Evolutionary conservation across 345 rosid genomes (phyloP).

Genomic region (Salix dunnii): DNA sequence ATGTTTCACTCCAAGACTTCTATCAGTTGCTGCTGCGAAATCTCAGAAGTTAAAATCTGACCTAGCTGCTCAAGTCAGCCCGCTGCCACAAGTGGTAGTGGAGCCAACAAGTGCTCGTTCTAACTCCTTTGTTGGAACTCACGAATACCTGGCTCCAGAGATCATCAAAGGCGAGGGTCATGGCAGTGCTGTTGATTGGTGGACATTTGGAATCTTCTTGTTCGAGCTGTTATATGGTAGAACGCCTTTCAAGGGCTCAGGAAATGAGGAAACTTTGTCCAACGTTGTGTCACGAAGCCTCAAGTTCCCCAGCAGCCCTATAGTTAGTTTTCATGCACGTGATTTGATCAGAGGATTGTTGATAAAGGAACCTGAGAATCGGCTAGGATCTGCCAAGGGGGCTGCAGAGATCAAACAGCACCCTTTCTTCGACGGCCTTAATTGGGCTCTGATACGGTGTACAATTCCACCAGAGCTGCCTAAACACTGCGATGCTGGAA

Average conservation of each 20-base stretch:
- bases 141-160: slow-evolving; percentile 79
- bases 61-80: slow-evolving; percentile 51
- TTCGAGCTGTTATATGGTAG: slow-evolving; percentile 64
- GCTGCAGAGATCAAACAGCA: slow-evolving; percentile 79
- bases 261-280: slow-evolving; percentile 62
- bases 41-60: slow-evolving; percentile 59
- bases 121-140: slow-evolving; percentile 78
- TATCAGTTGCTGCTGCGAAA: slow-evolving; percentile 53
- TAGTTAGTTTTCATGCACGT: slow-evolving; percentile 58
- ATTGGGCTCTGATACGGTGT: slow-evolving; percentile 78
- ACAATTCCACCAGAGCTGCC: slow-evolving; percentile 69
- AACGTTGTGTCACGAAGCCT: slow-evolving; percentile 63
- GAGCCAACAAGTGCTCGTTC: slow-evolving; percentile 78
- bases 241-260: slow-evolving; percentile 70
- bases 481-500: slow-evolving; percentile 23
- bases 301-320: slow-evolving; percentile 53
- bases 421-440: slow-evolving; percentile 69
- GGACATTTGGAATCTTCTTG: slow-evolving; percentile 75
- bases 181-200: slow-evolving; percentile 83
- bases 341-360: slow-evolving; percentile 66
- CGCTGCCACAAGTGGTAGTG: slow-evolving; percentile 68
- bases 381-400: slow-evolving; percentile 63
- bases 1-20: slow-evolving; percentile 73
- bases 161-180: slow-evolving; percentile 79
- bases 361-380: slow-evolving; percentile 60